Base-by-base conservation (phyloP, 306 rosid genomes). In the Ceratonia siliqua region DNA sequence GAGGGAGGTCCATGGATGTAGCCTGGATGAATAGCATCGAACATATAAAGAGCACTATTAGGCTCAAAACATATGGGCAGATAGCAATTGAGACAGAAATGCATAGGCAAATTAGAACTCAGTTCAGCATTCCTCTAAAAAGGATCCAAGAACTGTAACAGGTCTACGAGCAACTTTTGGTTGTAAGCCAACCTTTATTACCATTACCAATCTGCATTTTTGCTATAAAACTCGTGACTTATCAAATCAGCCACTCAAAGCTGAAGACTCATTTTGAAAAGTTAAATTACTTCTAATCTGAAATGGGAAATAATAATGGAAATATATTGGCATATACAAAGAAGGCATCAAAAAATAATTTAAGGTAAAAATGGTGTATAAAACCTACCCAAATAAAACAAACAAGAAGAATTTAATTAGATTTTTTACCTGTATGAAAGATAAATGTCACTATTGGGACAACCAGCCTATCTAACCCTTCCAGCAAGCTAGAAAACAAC, bases 191-290 rank as follows among this genome's bases (percentile, higher is more conserved):
- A 57, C 99, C 98, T 88, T 92, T 92, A 76, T 89, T 93, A 81
- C 89, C 87, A 74, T 95, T 92, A 61, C 93, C 98, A 49, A 89
- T 81, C 42, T 92, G 90, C 97, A 95, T 92, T 84, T 90, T 95
- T 68, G 99, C 97, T 92, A 95, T 89, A 86, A 92, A 95, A 77
- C 96, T 89, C 82, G 77, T 95, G 94, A 84, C 98, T 95, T 72
- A 89, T 88, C 89, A 95, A 85, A 91, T 95, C 99, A 95, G 98
- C 99, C 99, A 95, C 10, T 91, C 98, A 95, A 83, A 95, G 83
- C 99, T 95, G 88, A 74, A 67, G 49, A 88, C 78, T n/a, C n/a
- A 74, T 28, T 75, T 67, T n/a, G 76, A 50, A 70, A 64, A 33
- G 38, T 68, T 48, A n/a, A n/a, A n/a, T n/a, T n/a, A n/a, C 41